phyloP scores from a whole-genome alignment of 2,329 filamentous ascomycete species.

The Cercospora sp. region DNA sequence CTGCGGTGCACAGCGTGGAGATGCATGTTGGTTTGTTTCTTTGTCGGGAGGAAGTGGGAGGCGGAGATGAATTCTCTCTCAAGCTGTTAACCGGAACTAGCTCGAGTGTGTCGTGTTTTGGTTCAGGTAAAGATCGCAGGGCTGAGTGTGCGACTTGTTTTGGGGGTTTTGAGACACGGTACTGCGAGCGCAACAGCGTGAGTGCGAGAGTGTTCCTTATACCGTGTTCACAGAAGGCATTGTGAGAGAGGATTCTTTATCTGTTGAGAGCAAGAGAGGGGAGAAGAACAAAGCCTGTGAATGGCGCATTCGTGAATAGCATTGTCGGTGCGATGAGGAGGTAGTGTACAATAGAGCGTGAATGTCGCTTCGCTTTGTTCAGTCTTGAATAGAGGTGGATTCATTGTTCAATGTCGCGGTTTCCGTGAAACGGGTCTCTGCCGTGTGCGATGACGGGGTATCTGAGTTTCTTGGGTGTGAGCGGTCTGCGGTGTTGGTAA shows the following conservation, averaged over 20 bases:
- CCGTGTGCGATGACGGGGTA: not conserved
- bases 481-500: not conserved
- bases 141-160: not conserved
- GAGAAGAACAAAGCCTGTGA: not conserved
- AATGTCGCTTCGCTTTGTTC: not conserved
- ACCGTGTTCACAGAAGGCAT: not conserved
- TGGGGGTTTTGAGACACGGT: not conserved
- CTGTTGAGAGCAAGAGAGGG: not conserved
- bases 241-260: not conserved
- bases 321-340: not conserved
- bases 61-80: not conserved
- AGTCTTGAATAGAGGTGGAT: not conserved
- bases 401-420: constrained; percentile 1
- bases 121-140: not conserved
- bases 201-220: not conserved
- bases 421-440: not conserved
- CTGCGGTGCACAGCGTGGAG: constrained; percentile 15
- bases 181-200: not conserved
- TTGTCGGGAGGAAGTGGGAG: not conserved
- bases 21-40: constrained; percentile 11
- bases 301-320: not conserved
- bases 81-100: constrained; percentile 1
- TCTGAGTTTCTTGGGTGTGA: not conserved
- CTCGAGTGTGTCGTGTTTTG: not conserved
- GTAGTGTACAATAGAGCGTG: not conserved